These are phyloP conservation scores for Dipodascus geniculatus DNA, from an alignment of 805 yeast genomes.

Conservation along the genomic window DNA sequence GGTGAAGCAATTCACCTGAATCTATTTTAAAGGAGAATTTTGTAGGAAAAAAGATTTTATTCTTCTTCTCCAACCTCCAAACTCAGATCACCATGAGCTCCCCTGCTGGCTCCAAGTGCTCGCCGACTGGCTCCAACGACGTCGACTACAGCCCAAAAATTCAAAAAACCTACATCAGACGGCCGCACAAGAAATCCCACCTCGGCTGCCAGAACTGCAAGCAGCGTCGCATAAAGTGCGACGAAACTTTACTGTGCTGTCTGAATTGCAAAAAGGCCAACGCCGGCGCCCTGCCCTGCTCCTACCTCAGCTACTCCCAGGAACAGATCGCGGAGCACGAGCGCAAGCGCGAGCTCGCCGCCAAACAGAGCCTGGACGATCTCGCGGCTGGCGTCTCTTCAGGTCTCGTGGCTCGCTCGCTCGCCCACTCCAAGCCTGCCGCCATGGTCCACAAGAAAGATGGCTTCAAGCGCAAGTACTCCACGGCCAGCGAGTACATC, in stretches of 20 bases:
- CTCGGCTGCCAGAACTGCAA: conserved; percentile 63
- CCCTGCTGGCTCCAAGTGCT: not conserved
- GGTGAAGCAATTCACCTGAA: not conserved
- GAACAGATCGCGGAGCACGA: not conserved
- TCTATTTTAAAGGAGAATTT: not conserved
- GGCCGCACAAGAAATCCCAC: conserved; percentile 59
- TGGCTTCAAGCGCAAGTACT: not conserved
- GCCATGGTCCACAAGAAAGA: not conserved
- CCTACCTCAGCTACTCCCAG: not conserved
- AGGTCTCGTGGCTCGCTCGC: not conserved
- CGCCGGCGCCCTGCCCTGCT: conserved; percentile 22
- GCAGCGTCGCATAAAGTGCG: conserved; percentile 51
- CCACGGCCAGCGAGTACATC: not conserved
- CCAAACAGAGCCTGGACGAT: not conserved
- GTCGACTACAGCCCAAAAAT: not conserved
- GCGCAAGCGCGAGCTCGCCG: not conserved
- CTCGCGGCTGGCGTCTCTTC: no score
- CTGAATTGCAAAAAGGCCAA: conserved; percentile 39
- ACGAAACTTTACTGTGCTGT: conserved; percentile 50
- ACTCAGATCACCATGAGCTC: not conserved
- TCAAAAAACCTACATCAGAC: conserved; percentile 31
- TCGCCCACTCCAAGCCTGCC: not conserved
- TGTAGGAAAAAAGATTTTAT: no score
- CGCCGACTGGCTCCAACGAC: not conserved
- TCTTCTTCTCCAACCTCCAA: not conserved